Percentiles rank a stretch among this genome's conserved stretches.
Evolutionary conservation across 192 early-diverging fungal genomes (phyloP).

Genomic region (Paraglomus occultum): DNA sequence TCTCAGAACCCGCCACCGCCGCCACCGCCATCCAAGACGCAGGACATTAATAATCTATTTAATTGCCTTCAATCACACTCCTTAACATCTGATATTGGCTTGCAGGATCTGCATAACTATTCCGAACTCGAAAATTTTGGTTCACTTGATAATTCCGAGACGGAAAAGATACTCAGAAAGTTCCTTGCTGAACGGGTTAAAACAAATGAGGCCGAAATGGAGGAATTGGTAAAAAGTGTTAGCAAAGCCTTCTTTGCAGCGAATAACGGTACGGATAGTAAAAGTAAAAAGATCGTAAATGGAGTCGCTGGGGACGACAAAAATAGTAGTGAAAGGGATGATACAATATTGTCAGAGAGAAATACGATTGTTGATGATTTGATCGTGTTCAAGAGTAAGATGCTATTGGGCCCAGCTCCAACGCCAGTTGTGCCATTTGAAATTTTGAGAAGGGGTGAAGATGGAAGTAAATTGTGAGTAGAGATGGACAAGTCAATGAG

Average conservation of each 20-base stretch:
- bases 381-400: conserved; percentile 44
- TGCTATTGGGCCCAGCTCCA: conserved; percentile 42
- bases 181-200: conserved; percentile 31
- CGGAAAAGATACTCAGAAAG: conserved; percentile 27
- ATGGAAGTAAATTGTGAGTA: too few relatives aligned
- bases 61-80: too few relatives aligned
- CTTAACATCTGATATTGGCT: too few relatives aligned
- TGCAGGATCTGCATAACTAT: neutral
- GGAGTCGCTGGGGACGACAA: neutral
- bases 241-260: neutral
- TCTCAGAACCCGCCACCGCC: conserved; percentile 34
- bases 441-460: neutral
- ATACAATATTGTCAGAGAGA: conserved; percentile 33
- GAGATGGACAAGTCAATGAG: too few relatives aligned
- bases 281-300: neutral
- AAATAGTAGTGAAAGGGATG: conserved; percentile 26
- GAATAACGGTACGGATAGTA: neutral
- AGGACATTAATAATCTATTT: conserved; percentile 6
- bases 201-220: conserved; percentile 29
- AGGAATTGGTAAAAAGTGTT: conserved; percentile 23
- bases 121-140: neutral
- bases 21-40: neutral
- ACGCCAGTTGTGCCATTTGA: conserved; percentile 32
- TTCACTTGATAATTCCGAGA: conserved; percentile 14
- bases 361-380: conserved; percentile 43